Base-by-base conservation (phyloP, 2,329 filamentous ascomycete genomes). In the Nemania serpens region DNA sequence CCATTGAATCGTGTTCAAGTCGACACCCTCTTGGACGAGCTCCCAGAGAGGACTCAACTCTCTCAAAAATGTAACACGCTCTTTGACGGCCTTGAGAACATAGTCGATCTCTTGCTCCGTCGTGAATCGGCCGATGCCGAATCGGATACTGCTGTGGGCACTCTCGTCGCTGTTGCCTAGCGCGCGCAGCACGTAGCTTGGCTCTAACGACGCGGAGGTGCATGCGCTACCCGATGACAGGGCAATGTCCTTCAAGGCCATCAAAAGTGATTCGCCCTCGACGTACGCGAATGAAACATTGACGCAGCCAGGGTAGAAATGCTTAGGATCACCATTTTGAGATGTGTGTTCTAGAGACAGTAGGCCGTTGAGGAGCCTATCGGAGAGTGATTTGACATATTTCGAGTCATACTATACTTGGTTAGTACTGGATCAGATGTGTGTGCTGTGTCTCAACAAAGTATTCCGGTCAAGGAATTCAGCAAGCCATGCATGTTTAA, bases 201-300 rank as follows among this genome's bases (percentile, higher is more conserved):
- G 95, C 76, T 99, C 95, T 36, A 99, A 81, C 1, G 95, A 99
- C 0, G 95, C 95, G 4, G 94, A 98, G 2, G 95, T 99, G 79
- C 95, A 99, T 5, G 95, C 95, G 72, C 93, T 97, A 59, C 95
- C 95, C 0, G 95, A 99, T 6, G 94, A 98, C 37, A 99, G 81
- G 0, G 95, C 95, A 76, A 99, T 97, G 69, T 99, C 95, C 79
- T 99, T 99, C 47, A 99, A 81, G 0, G 95, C 95, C 95, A 99
- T 99, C 65, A 99, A 84, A 1, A 99, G 88, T 2, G 95, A 98
- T 78, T 99, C 95, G 68, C 95, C 95, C 78, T 99, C 95, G 4
- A 99, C 93, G 72, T 99, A 99, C 36, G 95, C 94, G 73, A 99
- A 99, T 0, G 95, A 99, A 11, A 99, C 91, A 76, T 99, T 99